A percentile compares a stretch with the other conserved stretches of the same genome.
These are phyloP conservation scores for Neurospora sp. DNA, from an alignment of 495 filamentous ascomycete species.

Conservation along the genomic window DNA sequence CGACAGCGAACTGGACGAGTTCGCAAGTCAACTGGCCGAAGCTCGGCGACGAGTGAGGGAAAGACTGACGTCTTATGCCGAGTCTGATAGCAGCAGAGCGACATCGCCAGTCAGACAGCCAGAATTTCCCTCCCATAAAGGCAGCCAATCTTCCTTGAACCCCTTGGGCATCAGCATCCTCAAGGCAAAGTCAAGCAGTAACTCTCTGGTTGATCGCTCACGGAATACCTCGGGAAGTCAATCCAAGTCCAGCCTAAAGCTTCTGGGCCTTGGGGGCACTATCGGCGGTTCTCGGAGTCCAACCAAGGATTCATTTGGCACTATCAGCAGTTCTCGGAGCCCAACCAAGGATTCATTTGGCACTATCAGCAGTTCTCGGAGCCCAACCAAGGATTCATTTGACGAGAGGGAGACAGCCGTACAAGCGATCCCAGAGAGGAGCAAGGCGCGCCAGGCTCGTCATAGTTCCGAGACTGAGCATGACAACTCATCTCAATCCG, in stretches of 20 bases:
- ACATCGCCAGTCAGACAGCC: slow-evolving; percentile 40
- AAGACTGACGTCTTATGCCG: slow-evolving; percentile 62
- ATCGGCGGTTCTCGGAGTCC: slow-evolving; percentile 45
- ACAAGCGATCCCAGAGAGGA: slow-evolving; percentile 32
- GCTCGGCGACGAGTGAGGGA: slow-evolving; percentile 71
- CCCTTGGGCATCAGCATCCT: slow-evolving; percentile 58
- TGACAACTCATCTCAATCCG: slow-evolving; percentile 4
- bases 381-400: slow-evolving; percentile 26
- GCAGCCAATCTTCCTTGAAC: slow-evolving; percentile 37
- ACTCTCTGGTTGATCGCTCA: slow-evolving; percentile 42
- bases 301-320: slow-evolving; percentile 23
- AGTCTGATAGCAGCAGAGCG: slow-evolving; percentile 47
- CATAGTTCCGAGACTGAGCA: slow-evolving; percentile 10
- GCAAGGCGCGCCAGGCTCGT: slow-evolving; percentile 24
- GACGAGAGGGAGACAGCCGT: slow-evolving; percentile 22
- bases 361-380: slow-evolving; percentile 39
- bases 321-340: slow-evolving; percentile 43
- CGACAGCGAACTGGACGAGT: slow-evolving; percentile 59
- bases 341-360: slow-evolving; percentile 23
- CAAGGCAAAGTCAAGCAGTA: slow-evolving; percentile 55
- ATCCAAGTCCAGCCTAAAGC: slow-evolving; percentile 56
- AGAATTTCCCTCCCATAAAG: slow-evolving; percentile 32
- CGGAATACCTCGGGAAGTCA: slow-evolving; percentile 24
- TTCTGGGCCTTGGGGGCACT: slow-evolving; percentile 53
- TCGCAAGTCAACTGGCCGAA: slow-evolving; percentile 69